A percentile compares a stretch with the other conserved stretches of the same genome.
These are phyloP conservation scores for Pestalotiopsis sp. DNA, from an alignment of 2,329 filamentous ascomycete species.

Conservation along the genomic window DNA sequence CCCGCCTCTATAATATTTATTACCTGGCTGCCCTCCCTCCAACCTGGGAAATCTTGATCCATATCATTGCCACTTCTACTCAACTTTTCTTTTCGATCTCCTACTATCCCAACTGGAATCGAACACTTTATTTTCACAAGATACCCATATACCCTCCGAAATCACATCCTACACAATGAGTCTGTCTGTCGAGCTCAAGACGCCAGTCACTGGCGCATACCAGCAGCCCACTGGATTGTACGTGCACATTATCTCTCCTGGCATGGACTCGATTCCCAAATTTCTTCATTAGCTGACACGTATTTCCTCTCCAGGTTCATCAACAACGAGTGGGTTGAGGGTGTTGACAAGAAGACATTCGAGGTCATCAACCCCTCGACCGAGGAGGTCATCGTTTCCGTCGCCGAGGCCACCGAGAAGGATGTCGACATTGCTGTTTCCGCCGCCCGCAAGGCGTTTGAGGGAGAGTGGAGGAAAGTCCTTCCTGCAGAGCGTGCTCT, in stretches of 20 bases:
- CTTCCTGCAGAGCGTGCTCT: constrained; percentile 73
- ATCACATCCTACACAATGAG: constrained; percentile 36
- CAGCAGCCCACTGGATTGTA: constrained; percentile 66
- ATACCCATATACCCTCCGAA: not conserved
- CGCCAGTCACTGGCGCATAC: constrained; percentile 64
- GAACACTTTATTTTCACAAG: not conserved
- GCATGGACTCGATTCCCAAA: not conserved
- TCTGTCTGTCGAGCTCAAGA: constrained; percentile 66
- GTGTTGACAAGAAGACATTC: constrained; percentile 85
- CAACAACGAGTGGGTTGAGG: constrained; percentile 88
- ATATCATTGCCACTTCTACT: not conserved
- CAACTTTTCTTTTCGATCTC: not conserved
- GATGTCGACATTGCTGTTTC: constrained; percentile 80
- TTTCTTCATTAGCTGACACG: not conserved
- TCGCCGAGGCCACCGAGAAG: constrained; percentile 86
- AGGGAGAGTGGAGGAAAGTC: constrained; percentile 69
- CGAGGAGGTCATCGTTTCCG: constrained; percentile 82
- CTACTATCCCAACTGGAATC: not conserved
- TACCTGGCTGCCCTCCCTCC: not conserved
- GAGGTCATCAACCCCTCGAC: constrained; percentile 88
- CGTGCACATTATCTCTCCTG: constrained; percentile 30
- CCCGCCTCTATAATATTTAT: not conserved
- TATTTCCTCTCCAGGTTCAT: constrained; percentile 59
- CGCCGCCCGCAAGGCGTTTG: constrained; percentile 84
- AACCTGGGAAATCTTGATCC: not conserved